Evolutionary conservation across 2,329 filamentous ascomycete species (phyloP), one percentile per base, ranked within the genome.

Genomic region (Microcyclosporella mali): DNA sequence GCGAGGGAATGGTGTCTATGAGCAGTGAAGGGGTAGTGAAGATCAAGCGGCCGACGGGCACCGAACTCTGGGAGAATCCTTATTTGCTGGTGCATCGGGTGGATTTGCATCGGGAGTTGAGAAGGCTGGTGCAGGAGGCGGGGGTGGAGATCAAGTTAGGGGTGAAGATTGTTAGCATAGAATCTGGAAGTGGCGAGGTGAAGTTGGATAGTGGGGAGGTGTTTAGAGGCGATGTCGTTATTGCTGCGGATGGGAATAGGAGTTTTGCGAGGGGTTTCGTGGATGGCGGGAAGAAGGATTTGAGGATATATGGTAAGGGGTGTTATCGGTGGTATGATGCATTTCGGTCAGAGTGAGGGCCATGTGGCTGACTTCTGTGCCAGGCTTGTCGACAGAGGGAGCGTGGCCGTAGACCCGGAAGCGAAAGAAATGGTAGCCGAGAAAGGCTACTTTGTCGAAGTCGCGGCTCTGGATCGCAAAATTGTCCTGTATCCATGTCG

Each of bases 171-270:
- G 37, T 38, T 29, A 36, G 42, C 2, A 41, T 32, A 12, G 30
- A 32, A 6, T 4, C n/a, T 32, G 30, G n/a, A 12, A 36, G 14
- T 6, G 33, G 21, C 4, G 21, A 25, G 21, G 57, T 60, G 18
- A 39, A 59, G 28, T 47, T 53, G 4, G 61, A 66, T 25, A 51
- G 58, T 3, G 34, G 64, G 57, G 64, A 59, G 2, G 65, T 70
- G 45, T 40, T 51, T 2, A 11, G 6, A 6, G 73, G 69, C 0
- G 72, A 77, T 51, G 51, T 76, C 0, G 66, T 77, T 2, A 59
- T 78, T 4, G 74, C 71, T 3, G 72, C 71, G 18, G 74, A 77
- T 56, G 68, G 73, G 6, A 74, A 77, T 40, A 70, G 74, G 46
- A 73, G 70, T 28, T 69, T 70, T 25, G 70, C 74, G 0, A 60